Percentiles rank a stretch among this genome's conserved stretches.
Conservation (phyloP, 1,139 yeast genomes). For the Wickerhamomyces sp. region DNA sequence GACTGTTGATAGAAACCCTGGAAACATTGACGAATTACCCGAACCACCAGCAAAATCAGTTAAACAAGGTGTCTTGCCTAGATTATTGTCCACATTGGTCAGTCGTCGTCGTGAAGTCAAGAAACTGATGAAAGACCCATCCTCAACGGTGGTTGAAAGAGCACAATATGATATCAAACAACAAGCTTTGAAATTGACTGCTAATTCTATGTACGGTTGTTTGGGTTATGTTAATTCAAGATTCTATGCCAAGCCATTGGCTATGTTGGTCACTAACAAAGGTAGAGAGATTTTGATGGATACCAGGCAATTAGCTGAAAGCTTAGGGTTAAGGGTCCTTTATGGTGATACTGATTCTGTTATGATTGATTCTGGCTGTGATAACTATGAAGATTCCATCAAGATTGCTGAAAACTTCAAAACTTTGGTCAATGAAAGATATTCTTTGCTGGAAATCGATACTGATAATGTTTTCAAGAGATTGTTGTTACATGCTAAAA, state of each 20-base stretch:
- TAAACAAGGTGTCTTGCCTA: slow-evolving; percentile 80
- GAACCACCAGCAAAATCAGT: slow-evolving; percentile 56
- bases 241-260: slow-evolving; percentile 93
- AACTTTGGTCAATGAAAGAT: slow-evolving; percentile 79
- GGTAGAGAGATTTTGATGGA: slow-evolving; percentile 95
- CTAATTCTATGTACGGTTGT: slow-evolving; percentile 99
- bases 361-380: slow-evolving; percentile 91
- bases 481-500: slow-evolving; percentile 86
- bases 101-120: slow-evolving; percentile 92
- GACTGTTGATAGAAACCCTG: slow-evolving; percentile 72
- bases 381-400: slow-evolving; percentile 65
- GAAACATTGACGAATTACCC: slow-evolving; percentile 67
- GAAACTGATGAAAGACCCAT: slow-evolving; percentile 72
- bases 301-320: slow-evolving; percentile 89
- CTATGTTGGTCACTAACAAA: slow-evolving; percentile 90
- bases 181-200: slow-evolving; percentile 93
- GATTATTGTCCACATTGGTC: slow-evolving; percentile 77
- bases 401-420: slow-evolving; percentile 85
- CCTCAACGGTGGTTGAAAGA: slow-evolving; percentile 53
- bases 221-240: slow-evolving; percentile 89
- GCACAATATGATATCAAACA: slow-evolving; percentile 93
- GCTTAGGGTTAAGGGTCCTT: slow-evolving; percentile 75
- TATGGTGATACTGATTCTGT: slow-evolving; percentile 99
- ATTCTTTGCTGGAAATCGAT: slow-evolving; percentile 84
- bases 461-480: slow-evolving; percentile 90